Conservation (phyloP, 169 alveolate genomes). For the Babesia gibsoni region DNA sequence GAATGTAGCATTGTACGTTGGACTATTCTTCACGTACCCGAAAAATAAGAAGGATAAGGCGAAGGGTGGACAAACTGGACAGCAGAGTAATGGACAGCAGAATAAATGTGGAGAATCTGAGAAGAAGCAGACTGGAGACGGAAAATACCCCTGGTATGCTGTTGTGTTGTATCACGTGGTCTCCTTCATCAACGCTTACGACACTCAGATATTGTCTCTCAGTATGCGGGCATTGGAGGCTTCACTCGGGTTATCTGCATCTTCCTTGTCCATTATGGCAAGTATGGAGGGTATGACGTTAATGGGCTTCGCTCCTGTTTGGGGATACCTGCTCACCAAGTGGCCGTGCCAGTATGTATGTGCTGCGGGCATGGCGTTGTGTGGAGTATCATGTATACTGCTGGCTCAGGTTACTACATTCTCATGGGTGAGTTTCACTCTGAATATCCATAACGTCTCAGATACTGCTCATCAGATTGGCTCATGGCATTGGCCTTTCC, state of each 20-base stretch:
- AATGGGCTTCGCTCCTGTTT: slow-evolving; percentile 82
- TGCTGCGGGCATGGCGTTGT: slow-evolving; percentile 77
- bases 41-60: background rate
- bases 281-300: slow-evolving; percentile 83
- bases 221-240: slow-evolving; percentile 84
- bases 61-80: too few species aligned
- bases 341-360: slow-evolving; percentile 79
- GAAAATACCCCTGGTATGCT: too few species aligned
- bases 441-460: too few species aligned
- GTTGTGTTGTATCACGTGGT: background rate
- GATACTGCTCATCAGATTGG: too few species aligned
- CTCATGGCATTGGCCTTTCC: too few species aligned
- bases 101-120: too few species aligned
- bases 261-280: slow-evolving; percentile 77
- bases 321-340: slow-evolving; percentile 87
- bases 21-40: background rate
- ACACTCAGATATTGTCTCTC: slow-evolving; percentile 6
- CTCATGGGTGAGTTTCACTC: too few species aligned
- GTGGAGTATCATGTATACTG: slow-evolving; percentile 83
- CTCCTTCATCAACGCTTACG: slow-evolving; percentile 7
- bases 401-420: too few species aligned
- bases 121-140: too few species aligned
- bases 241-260: slow-evolving; percentile 80
- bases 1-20: background rate
- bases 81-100: too few species aligned